Conservation (phyloP, 2,329 filamentous ascomycete genomes). For the Blumeria hordei region DNA sequence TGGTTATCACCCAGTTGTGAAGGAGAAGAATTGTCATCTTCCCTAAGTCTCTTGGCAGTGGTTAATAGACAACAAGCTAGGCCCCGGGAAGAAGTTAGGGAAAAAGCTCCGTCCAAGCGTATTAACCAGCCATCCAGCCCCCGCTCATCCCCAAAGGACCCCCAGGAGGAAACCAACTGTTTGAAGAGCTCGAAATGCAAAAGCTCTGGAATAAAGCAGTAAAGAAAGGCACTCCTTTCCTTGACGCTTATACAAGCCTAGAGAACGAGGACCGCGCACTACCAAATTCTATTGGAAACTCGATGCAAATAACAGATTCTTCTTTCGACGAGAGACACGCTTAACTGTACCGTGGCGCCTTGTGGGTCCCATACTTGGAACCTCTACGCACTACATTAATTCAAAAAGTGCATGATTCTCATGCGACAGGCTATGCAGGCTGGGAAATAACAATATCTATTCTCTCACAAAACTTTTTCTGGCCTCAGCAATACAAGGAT, state of each 20-base stretch:
- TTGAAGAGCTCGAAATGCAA: too few relatives aligned
- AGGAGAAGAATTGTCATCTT: not conserved
- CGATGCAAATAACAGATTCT: not conserved
- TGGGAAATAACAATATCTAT: not conserved
- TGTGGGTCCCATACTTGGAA: not conserved
- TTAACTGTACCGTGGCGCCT: not conserved
- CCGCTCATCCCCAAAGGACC: too few relatives aligned
- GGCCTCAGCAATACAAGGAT: not conserved
- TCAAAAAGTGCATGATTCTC: not conserved
- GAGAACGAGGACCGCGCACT: not conserved
- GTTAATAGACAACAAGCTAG: not conserved
- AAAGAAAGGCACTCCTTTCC: too few relatives aligned
- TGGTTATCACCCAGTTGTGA: not conserved
- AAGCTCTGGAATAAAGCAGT: too few relatives aligned
- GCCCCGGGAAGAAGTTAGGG: too few relatives aligned
- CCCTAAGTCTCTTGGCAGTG: not conserved
- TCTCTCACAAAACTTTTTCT: not conserved
- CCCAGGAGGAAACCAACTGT: too few relatives aligned
- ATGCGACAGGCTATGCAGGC: not conserved
- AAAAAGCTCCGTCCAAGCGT: too few relatives aligned
- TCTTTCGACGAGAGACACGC: not conserved
- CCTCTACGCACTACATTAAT: not conserved
- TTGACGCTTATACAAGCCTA: not conserved
- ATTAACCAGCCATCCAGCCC: too few relatives aligned
- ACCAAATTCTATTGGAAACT: not conserved